A percentile compares a stretch with the other conserved stretches of the same genome.
Conservation (phyloP, 306 rosid species). For the Pyrus communis region DNA sequence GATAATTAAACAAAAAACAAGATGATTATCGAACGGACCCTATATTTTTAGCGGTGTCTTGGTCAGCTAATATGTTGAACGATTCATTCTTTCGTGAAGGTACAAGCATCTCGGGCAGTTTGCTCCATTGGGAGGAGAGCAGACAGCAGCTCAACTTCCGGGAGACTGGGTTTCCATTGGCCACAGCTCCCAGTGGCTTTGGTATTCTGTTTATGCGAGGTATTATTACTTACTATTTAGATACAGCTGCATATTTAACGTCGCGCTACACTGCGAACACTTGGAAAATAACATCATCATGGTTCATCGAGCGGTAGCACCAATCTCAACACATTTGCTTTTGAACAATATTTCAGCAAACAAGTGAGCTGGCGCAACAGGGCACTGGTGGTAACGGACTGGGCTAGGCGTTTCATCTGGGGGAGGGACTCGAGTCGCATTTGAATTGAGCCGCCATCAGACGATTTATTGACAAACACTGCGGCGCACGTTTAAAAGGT, state of each 20-base stretch:
- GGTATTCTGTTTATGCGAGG: conserved; percentile 99
- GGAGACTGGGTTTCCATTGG: conserved; percentile 98
- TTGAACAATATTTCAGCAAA: conserved; percentile 48
- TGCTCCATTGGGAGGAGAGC: conserved; percentile 97
- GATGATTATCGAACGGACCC: not conserved
- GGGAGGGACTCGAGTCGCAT: conserved; percentile 89
- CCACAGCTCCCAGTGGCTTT: conserved; percentile 89
- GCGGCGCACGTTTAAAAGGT: not conserved
- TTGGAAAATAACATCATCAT: too few species aligned
- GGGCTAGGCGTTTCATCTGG: conserved; percentile 69
- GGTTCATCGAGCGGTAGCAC: too few species aligned
- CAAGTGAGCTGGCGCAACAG: conserved; percentile 98
- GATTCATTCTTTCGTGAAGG: conserved; percentile 25
- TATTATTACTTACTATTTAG: not conserved
- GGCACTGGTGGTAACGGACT: conserved; percentile 76
- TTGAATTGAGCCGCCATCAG: conserved; percentile 12
- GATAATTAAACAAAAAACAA: too few species aligned
- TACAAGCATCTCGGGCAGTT: conserved; percentile 96
- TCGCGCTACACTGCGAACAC: not conserved
- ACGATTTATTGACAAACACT: not conserved
- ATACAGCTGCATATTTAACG: not conserved
- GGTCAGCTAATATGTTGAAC: not conserved
- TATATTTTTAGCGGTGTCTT: too few species aligned
- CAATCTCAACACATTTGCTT: not conserved
- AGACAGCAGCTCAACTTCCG: conserved; percentile 98